These are phyloP conservation scores for Ambrosia artemisiifolia DNA, from an alignment of 129 eudicot genomes.

Conservation along the genomic window DNA sequence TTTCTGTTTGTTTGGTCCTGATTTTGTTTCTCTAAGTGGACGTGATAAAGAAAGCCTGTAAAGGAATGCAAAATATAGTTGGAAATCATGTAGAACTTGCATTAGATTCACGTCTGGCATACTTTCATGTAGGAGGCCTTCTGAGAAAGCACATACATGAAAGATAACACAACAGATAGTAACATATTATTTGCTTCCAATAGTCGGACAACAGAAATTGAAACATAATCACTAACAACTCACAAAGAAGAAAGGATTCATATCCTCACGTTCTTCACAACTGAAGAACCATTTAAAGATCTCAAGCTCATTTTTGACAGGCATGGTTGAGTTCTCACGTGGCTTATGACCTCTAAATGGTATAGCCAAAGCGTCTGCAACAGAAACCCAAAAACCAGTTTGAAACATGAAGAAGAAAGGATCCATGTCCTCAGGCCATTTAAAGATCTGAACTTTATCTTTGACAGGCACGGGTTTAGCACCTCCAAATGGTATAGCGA, in stretches of 20 bases:
- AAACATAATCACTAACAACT: too few species aligned
- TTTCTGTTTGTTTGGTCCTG: too few species aligned
- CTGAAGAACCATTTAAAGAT: background rate
- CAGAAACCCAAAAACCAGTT: conserved; percentile 14
- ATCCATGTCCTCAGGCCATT: background rate
- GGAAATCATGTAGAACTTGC: too few species aligned
- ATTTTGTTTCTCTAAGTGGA: too few species aligned
- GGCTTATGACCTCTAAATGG: background rate
- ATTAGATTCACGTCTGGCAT: background rate
- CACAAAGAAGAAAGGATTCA: too few species aligned
- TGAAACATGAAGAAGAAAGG: conserved; percentile 9
- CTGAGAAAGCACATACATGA: too few species aligned
- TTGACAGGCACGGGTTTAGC: background rate
- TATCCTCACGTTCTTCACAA: too few species aligned
- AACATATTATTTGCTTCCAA: background rate
- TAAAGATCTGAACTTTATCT: background rate
- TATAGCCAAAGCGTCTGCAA: conserved; percentile 6
- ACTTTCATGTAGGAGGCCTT: too few species aligned
- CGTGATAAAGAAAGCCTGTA: too few species aligned
- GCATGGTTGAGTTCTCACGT: too few species aligned
- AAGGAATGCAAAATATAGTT: too few species aligned
- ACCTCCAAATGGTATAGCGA: background rate
- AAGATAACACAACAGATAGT: background rate
- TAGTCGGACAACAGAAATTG: background rate
- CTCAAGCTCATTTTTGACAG: background rate